phyloP scores from a whole-genome alignment of 352 stramenopile species.

The Peronospora destructor region DNA sequence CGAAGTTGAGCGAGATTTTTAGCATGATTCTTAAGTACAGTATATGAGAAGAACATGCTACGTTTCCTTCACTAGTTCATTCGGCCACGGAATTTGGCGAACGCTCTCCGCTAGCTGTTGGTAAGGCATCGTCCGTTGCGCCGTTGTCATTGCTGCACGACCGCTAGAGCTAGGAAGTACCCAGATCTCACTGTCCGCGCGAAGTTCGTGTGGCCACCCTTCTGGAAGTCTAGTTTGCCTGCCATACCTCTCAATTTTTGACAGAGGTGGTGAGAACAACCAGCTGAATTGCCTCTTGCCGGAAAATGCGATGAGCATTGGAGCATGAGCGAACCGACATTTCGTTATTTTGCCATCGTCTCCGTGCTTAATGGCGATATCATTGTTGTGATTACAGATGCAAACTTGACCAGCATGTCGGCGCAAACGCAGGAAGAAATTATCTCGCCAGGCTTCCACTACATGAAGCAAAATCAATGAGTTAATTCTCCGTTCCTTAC shows the following conservation, averaged over 20 bases:
- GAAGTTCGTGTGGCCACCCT: conserved; percentile 61
- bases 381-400: conserved; percentile 25
- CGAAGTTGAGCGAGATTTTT: conserved; percentile 36
- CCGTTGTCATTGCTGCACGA: conserved; percentile 71
- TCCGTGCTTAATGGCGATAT: conserved; percentile 7
- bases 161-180: conserved; percentile 81
- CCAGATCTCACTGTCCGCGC: conserved; percentile 64
- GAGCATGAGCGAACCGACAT: conserved; percentile 44
- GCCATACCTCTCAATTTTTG: conserved; percentile 58
- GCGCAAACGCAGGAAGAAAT: conserved; percentile 54
- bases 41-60: conserved; percentile 16
- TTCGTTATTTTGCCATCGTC: background rate
- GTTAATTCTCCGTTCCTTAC: background rate
- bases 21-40: conserved; percentile 26
- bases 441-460: conserved; percentile 59
- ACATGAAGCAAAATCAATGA: background rate
- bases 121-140: conserved; percentile 62
- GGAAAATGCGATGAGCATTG: conserved; percentile 76
- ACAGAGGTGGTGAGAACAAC: conserved; percentile 65
- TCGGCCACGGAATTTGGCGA: conserved; percentile 47
- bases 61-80: conserved; percentile 22
- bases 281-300: conserved; percentile 84
- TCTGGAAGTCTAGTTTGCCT: conserved; percentile 49
- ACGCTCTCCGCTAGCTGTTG: conserved; percentile 56
- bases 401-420: conserved; percentile 53